Base-by-base conservation (phyloP, 306 rosid genomes). In the Hippophae gyantsensis region DNA sequence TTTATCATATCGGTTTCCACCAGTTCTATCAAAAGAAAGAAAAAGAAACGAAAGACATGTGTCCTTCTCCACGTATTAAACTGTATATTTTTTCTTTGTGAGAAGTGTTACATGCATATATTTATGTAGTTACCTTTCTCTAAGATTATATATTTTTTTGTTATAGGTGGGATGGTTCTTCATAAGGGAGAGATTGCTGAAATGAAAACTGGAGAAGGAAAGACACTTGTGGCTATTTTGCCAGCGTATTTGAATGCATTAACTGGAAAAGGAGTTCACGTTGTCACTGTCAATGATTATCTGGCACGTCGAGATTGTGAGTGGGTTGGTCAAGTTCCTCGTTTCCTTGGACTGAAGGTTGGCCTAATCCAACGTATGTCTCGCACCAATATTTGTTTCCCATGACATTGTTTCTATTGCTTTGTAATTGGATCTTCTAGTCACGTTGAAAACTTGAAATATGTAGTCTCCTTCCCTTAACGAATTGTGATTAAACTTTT, bases 241-340 rank as follows among this genome's bases (percentile, higher is more conserved):
- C 99, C 99, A 10, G 92, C 99, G 64, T 92, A 81, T 82, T 76
- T 92, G 77, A 92, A 92, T 82, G 96, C 99, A 10, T 75, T 92
- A 25, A 71, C 76, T 51, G 99, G 99, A 62, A 88, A 81, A 60
- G 99, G 99, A 42, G 96, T 92, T 67, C 96, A 88, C 72, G 88
- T 92, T 66, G 96, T 92, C 62, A 92, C 99, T 44, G 96, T 92
- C 59, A 92, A 92, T 43, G 99, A 92, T 66, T 88, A 92, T 83
- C 81, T 92, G 63, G 99, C 99, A 48, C 84, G 96, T 41, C 77
- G 96, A 6, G 98, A 92, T 69, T 87, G 96, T 57, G 98, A 92
- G 75, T 92, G 98, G 98, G 98, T 92, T 69, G 98, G 96, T 69
- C 98, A 92, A 77, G 93, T 92, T 67, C 93, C 96, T 52, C 96